These are phyloP conservation scores for Tuber magnatum DNA, from an alignment of 495 filamentous ascomycete genomes.

Conservation along the genomic window DNA sequence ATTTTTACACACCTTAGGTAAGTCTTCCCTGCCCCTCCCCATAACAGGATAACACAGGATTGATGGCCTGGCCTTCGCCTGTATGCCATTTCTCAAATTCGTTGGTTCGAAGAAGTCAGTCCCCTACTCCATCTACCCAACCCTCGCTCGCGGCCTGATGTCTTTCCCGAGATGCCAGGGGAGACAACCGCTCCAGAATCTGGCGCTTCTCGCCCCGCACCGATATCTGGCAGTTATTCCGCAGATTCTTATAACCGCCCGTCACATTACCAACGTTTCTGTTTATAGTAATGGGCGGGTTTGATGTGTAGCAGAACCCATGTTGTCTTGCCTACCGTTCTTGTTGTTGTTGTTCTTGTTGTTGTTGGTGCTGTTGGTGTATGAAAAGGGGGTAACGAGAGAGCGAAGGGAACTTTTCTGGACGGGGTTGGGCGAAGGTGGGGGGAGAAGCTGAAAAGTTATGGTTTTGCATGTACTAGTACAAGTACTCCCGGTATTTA, in stretches of 20 bases:
- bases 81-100: no score
- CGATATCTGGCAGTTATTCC: neutral
- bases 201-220: neutral
- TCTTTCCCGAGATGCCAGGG: neutral
- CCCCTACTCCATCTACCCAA: no score
- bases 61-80: neutral
- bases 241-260: neutral
- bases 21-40: no score
- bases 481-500: neutral
- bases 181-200: neutral
- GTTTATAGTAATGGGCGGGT: neutral
- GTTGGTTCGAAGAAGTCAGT: no score
- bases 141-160: no score
- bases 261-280: neutral
- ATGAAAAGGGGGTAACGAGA: neutral
- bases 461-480: no score
- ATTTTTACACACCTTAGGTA: neutral
- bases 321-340: neutral
- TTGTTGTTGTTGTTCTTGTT: neutral
- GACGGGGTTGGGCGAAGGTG: no score
- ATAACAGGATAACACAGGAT: neutral
- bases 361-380: neutral
- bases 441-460: no score
- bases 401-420: neutral
- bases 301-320: neutral